Evolutionary conservation across 176 grass and related monocot species (phyloP).

Genomic region (Aegilops bicornis): DNA sequence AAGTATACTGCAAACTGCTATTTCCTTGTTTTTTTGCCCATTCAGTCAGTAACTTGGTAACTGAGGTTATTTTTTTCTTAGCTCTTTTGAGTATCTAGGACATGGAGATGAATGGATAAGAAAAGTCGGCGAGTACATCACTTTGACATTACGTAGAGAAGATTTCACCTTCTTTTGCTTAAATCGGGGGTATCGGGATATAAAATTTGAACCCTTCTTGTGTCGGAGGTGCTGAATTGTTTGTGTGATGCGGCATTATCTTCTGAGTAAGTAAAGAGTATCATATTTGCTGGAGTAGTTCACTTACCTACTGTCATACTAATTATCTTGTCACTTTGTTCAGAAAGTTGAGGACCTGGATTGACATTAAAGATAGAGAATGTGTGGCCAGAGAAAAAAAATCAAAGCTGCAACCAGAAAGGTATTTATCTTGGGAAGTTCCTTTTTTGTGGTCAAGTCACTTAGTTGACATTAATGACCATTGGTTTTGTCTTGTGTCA

Average conservation of each 20-base stretch:
- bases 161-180: constrained; percentile 38
- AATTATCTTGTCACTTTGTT: constrained; percentile 16
- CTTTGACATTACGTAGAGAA: constrained; percentile 31
- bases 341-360: constrained; percentile 23
- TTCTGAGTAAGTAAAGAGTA: constrained; percentile 56
- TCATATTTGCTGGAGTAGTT: constrained; percentile 14
- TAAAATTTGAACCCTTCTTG: constrained; percentile 53
- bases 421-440: constrained; percentile 33
- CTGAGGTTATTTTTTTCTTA: constrained; percentile 19
- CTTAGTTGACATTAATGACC: background rate
- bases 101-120: constrained; percentile 54
- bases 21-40: constrained; percentile 7
- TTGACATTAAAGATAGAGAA: constrained; percentile 37
- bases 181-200: constrained; percentile 44
- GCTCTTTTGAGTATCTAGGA: constrained; percentile 46
- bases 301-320: background rate
- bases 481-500: constrained; percentile 17
- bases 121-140: constrained; percentile 41
- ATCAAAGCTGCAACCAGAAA: constrained; percentile 49
- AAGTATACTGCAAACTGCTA: constrained; percentile 17
- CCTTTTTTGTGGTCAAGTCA: background rate
- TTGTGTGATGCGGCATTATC: constrained; percentile 65
- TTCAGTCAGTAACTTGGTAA: constrained; percentile 5
- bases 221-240: constrained; percentile 62
- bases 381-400: constrained; percentile 37